These are phyloP conservation scores for Euphorbia pulcherrima DNA, from an alignment of 345 rosid species.

Conservation along the genomic window DNA sequence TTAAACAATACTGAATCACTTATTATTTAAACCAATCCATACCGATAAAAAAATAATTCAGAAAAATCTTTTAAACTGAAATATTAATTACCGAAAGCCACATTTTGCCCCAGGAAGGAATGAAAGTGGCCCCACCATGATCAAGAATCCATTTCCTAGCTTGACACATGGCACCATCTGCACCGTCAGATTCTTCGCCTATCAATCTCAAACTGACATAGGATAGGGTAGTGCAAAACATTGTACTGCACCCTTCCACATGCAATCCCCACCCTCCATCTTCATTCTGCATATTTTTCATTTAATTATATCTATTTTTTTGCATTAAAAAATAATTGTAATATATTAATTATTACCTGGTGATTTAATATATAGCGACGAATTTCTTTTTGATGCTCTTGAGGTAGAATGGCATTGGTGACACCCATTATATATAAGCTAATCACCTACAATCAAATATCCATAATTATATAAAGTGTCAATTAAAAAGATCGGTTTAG, in stretches of 20 bases:
- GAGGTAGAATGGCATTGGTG: conserved; percentile 23
- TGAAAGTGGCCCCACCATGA: conserved; percentile 56
- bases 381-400: conserved; percentile 45
- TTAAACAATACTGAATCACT: too few species aligned
- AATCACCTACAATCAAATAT: conserved; percentile 55
- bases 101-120: conserved; percentile 79
- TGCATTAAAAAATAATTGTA: too few species aligned
- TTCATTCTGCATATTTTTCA: conserved; percentile 32
- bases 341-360: conserved; percentile 36
- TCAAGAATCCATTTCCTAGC: conserved; percentile 59
- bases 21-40: too few species aligned
- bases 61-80: too few species aligned
- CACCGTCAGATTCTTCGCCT: conserved; percentile 37
- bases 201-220: conserved; percentile 56
- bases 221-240: conserved; percentile 48
- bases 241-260: conserved; percentile 56
- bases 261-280: conserved; percentile 89
- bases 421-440: conserved; percentile 46
- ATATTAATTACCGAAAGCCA: conserved; percentile 53
- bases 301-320: background rate
- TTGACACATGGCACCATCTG: conserved; percentile 35
- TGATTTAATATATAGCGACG: conserved; percentile 60
- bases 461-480: too few species aligned
- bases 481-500: too few species aligned
- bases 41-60: too few species aligned